A percentile compares a stretch with the other conserved stretches of the same genome.
These are phyloP conservation scores for Luffa acutangula DNA, from an alignment of 306 rosid species.

Conservation along the genomic window DNA sequence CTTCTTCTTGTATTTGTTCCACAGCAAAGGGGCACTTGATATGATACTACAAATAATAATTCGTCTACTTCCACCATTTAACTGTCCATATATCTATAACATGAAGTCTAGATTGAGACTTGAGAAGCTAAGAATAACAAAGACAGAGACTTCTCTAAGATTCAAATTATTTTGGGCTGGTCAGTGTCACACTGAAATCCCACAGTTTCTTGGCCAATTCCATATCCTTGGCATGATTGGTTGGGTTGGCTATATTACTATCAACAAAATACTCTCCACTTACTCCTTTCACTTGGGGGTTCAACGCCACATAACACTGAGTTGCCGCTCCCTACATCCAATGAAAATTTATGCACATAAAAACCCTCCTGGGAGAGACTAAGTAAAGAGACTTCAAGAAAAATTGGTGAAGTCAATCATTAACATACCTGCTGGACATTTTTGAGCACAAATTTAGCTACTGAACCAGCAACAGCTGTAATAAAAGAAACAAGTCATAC, in stretches of 20 bases:
- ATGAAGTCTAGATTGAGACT: neutral
- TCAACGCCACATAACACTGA: conserved; percentile 35
- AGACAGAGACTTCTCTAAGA: neutral
- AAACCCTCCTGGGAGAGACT: conserved; percentile 2
- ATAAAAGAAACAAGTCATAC: neutral
- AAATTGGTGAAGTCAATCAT: neutral
- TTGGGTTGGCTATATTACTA: conserved; percentile 21
- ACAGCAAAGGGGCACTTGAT: neutral
- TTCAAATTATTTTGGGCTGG: conserved; percentile 11
- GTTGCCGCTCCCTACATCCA: conserved; percentile 37
- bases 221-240: conserved; percentile 16
- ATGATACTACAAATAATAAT: neutral
- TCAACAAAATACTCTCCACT: conserved; percentile 34
- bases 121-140: neutral
- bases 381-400: neutral
- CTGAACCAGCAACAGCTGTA: conserved; percentile 36
- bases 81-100: neutral
- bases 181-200: conserved; percentile 30
- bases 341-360: neutral
- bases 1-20: neutral
- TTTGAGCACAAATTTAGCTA: conserved; percentile 47
- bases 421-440: conserved; percentile 53
- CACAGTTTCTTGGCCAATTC: conserved; percentile 33
- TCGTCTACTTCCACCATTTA: neutral
- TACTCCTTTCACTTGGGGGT: conserved; percentile 29